phyloP scores from a whole-genome alignment of 2,329 filamentous ascomycete species.

The Plectosphaerella sp. region DNA sequence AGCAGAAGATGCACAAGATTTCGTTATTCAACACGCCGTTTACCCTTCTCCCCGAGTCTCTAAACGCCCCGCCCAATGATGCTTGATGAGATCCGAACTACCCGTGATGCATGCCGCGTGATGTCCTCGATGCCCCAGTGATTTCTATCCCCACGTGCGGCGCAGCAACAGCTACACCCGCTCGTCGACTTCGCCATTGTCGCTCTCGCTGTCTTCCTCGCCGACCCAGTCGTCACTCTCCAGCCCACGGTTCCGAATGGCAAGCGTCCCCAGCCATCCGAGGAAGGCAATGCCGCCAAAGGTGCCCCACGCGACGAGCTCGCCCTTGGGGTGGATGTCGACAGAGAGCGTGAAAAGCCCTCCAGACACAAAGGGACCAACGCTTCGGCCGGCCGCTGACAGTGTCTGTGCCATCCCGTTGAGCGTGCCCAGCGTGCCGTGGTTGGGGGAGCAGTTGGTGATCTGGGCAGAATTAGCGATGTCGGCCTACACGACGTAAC shows the following conservation, averaged over 20 bases:
- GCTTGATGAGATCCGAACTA: slow-evolving; percentile 1
- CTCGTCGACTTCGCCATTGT: slow-evolving; percentile 4
- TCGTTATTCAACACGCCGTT: too few relatives aligned
- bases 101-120: background rate
- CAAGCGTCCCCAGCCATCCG: slow-evolving; percentile 75
- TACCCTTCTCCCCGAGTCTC: too few relatives aligned
- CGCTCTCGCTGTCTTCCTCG: slow-evolving; percentile 22
- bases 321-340: slow-evolving; percentile 71
- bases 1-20: too few relatives aligned
- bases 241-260: slow-evolving; percentile 61
- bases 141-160: background rate
- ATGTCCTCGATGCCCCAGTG: too few relatives aligned
- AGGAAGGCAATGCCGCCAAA: slow-evolving; percentile 80
- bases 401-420: slow-evolving; percentile 94
- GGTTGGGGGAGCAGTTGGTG: slow-evolving; percentile 85
- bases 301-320: slow-evolving; percentile 78
- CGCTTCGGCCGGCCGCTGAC: slow-evolving; percentile 81
- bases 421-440: slow-evolving; percentile 80
- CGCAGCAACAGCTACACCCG: slow-evolving; percentile 6
- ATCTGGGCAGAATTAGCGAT: slow-evolving; percentile 49
- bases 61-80: background rate
- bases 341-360: slow-evolving; percentile 78
- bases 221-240: slow-evolving; percentile 54
- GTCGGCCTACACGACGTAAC: background rate
- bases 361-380: slow-evolving; percentile 85